Evolutionary conservation across 208 protist species (phyloP).

Genomic region (Acanthamoeba lenticulata): DNA sequence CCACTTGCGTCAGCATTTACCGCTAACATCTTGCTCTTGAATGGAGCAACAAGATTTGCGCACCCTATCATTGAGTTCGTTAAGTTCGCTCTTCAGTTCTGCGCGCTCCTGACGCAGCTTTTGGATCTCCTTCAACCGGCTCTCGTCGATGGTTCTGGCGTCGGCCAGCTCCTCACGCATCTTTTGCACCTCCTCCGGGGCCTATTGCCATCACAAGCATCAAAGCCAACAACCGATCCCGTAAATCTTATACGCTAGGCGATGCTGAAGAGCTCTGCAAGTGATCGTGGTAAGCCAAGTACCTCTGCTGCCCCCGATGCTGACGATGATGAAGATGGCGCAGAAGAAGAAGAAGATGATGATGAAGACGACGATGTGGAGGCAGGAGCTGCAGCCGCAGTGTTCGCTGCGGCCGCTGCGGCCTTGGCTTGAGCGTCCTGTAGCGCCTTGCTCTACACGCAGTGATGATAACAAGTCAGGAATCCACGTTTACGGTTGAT

Average conservation of each 20-base stretch:
- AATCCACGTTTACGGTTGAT: neutral
- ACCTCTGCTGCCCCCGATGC: neutral
- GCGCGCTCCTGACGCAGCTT: slow-evolving; percentile 46
- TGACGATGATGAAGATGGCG: neutral
- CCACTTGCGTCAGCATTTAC: neutral
- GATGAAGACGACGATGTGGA: neutral
- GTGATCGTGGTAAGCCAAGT: too few species aligned
- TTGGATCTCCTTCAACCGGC: slow-evolving; percentile 44
- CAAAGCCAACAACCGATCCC: neutral
- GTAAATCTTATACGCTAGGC: neutral
- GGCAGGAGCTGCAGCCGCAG: neutral
- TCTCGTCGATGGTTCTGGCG: slow-evolving; percentile 7
- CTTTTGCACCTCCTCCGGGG: neutral
- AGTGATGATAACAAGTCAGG: neutral
- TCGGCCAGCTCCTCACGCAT: slow-evolving; percentile 42
- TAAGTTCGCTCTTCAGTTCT: slow-evolving; percentile 1
- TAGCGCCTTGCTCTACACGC: slow-evolving; percentile 13
- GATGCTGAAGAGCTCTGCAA: neutral
- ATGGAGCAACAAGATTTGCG: neutral
- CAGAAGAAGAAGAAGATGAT: neutral
- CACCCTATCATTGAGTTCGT: slow-evolving; percentile 25
- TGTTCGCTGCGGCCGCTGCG: neutral
- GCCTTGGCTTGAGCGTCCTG: slow-evolving; percentile 34
- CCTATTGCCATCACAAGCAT: neutral
- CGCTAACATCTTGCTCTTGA: neutral